Evolutionary conservation across 139 green algal genomes (phyloP).

Genomic region (Astrephomene gubernaculifera): DNA sequence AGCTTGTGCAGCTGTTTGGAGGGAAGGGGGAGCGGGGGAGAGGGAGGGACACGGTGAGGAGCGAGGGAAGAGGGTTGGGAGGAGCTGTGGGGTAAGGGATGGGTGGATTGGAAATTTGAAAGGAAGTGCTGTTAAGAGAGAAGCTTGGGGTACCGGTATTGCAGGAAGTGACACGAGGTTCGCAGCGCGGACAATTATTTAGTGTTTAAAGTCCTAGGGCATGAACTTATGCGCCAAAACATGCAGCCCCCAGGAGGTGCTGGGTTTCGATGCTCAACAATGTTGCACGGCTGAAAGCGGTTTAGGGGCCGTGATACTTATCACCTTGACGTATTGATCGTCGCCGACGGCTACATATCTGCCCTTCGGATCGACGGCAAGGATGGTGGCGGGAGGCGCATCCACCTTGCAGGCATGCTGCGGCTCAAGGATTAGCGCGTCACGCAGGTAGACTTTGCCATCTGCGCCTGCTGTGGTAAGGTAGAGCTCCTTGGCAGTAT

Average conservation of each 20-base stretch:
- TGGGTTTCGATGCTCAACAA: too few species aligned
- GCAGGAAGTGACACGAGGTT: too few species aligned
- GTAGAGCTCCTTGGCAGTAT: not conserved
- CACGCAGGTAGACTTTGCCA: not conserved
- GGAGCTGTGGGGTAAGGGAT: too few species aligned
- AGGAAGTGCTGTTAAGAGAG: too few species aligned
- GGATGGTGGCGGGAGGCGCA: slow-evolving; percentile 11
- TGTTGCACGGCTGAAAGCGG: too few species aligned
- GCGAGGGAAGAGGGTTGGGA: not conserved
- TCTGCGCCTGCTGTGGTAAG: slow-evolving; percentile 4
- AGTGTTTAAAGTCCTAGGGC: too few species aligned
- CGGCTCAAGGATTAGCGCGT: slow-evolving; percentile 22
- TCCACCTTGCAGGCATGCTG: not conserved
- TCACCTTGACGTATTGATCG: slow-evolving; percentile 30
- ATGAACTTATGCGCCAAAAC: too few species aligned
- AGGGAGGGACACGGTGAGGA: not conserved
- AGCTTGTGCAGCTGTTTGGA: slow-evolving; percentile 27
- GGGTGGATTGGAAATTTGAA: too few species aligned
- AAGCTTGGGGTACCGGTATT: too few species aligned
- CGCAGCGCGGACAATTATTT: too few species aligned
- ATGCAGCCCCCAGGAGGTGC: too few species aligned
- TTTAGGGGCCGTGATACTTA: too few species aligned
- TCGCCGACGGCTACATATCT: slow-evolving; percentile 23
- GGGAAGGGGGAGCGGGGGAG: not conserved
- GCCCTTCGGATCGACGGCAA: slow-evolving; percentile 26